These are phyloP conservation scores for Lactarius hengduanensis DNA, from an alignment of 768 basidiomycete genomes.

Conservation along the genomic window DNA sequence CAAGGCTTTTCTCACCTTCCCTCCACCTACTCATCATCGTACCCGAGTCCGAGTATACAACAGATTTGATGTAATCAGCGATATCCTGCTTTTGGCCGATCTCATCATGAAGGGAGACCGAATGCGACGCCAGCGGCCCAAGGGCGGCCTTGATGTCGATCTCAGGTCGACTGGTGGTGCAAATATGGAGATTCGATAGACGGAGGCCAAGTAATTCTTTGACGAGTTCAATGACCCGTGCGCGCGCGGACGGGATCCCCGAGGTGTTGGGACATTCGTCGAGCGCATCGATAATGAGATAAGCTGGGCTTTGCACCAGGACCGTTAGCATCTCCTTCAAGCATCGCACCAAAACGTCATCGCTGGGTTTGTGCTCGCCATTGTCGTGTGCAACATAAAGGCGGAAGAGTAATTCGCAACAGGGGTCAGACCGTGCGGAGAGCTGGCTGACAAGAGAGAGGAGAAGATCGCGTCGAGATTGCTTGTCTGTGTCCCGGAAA, in stretches of 20 bases:
- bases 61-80: neutral
- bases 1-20: neutral
- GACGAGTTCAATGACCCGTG: neutral
- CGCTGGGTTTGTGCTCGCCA: neutral
- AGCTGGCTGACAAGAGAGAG: neutral
- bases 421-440: neutral
- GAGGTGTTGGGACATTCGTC: neutral
- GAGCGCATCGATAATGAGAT: neutral
- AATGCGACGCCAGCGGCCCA: neutral
- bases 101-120: neutral
- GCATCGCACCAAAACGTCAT: neutral
- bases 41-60: neutral
- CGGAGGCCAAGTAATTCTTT: neutral
- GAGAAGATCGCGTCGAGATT: neutral
- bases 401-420: neutral
- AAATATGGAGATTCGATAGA: neutral
- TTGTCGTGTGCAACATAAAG: neutral
- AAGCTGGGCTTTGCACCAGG: neutral
- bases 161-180: neutral
- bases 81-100: neutral
- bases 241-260: neutral
- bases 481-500: neutral
- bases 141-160: neutral
- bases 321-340: neutral
- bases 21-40: neutral